Evolutionary conservation across 2,329 filamentous ascomycete genomes (phyloP), one percentile per base, ranked within the genome.

Genomic region (Tolypocladium tundrense): DNA sequence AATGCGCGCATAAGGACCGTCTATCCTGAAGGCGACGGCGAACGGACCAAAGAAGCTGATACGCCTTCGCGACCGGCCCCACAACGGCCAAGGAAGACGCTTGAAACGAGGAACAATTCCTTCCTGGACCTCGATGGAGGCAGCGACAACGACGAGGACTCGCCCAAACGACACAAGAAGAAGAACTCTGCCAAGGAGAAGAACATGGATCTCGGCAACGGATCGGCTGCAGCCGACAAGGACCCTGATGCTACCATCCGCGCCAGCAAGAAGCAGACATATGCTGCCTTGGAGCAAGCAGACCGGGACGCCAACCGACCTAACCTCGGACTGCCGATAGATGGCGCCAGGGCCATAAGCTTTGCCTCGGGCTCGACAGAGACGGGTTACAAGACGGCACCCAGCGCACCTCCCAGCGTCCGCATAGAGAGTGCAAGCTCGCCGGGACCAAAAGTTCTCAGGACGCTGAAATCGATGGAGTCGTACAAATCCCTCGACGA

Each of bases 1-100:
- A 87, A 83, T 68, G 86, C 88, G 35, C 85, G 83, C n/a, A 88
- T 91, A 45, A 82, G 86, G 57, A 74, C 80, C n/a, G 83, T 89
- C 41, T 77, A 78, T 57, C 73, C 78, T 6, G 76, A 75, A 42
- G 75, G 77, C 11, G 70, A 70, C 16, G 62, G 67, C 53, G 61
- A 66, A 40, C 53, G 57, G 43, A 40, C 55, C 42, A 57, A 59
- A 41, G 61, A 53, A 39, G 60, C 60, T 48, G 70, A 72, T 8
- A 75, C 74, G 0, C 73, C 77, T 2, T 70, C 67, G 4, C 66
- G 71, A 35, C 64, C 68, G 14, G 63, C 71, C 6, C 68, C 71
- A 1, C 68, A 71, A 45, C 68, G 68, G 10, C 69, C 66, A 19
- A 57, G 68, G 2, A 66, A 63, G 39, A 56, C 63, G 19, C 63